Base-by-base conservation (phyloP, 1,284 basidiomycete species). In the Anthracocystis setariae region DNA sequence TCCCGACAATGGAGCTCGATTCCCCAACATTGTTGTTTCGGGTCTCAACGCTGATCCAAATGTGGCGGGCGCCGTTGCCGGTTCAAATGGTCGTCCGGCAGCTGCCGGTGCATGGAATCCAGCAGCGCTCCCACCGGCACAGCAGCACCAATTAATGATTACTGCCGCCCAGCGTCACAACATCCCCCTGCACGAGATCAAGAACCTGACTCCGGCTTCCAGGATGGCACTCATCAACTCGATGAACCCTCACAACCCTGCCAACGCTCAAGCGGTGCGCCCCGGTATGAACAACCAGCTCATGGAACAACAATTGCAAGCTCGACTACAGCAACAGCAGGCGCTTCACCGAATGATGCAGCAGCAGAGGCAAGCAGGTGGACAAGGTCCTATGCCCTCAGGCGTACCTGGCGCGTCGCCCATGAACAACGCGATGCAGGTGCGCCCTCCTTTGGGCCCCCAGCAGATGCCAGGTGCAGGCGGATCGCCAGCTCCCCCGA, bases 111-210 rank as follows among this genome's bases (percentile, higher is more conserved):
- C 52, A 3, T 77, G 73, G 73, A 74, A 74, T 32, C 65, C 68
- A 12, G 64, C 64, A 12, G 49, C 73, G 12, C 64, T 77, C 3
- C 61, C 74, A 3, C 73, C 54, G 18, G 73, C 73, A 45, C 79
- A 82, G 53, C 78, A 80, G 57, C 78, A 79, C 53, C 73, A 79
- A 37, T 53, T 80, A 25, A 70, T 82, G 42, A 59, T 79, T 40
- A 57, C 66, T 1, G 80, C 79, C 4, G 80, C 80, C 12, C 58
- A 73, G 49, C 69, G 71, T 24, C 73, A 77, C 25, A 77, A 76
- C 25, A 77, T 82, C 20, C 66, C 77, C 1, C 51, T 80, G 21
- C 76, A 82, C n/a, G 78, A 80, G 39, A 61, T 82, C 51, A 79
- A 78, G 62, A 80, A 73, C 38, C 71, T 81, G 49, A 61, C 73